phyloP scores from a whole-genome alignment of 768 basidiomycete genomes.

The Tricholoma hemisulphureum region DNA sequence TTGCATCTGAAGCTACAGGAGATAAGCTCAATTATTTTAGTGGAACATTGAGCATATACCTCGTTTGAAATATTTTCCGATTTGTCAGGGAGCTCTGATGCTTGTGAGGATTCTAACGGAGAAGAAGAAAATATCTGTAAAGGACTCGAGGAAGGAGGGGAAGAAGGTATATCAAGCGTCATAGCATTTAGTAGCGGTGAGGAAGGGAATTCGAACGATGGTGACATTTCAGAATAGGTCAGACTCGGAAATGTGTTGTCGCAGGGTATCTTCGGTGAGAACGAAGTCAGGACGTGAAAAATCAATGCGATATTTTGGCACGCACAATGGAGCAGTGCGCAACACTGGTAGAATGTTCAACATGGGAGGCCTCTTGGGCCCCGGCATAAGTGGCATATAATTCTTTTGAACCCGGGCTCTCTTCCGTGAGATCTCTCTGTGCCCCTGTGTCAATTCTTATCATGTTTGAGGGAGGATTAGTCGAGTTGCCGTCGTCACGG shows the following conservation, averaged over 20 bases:
- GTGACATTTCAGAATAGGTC: background rate
- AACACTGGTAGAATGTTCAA: background rate
- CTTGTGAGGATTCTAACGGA: slow-evolving; percentile 34
- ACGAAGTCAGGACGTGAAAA: background rate
- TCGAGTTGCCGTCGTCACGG: too few relatives aligned
- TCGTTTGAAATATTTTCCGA: background rate
- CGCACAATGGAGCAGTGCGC: background rate
- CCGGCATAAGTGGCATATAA: background rate
- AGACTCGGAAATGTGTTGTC: background rate
- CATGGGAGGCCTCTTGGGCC: background rate
- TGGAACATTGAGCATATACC: background rate
- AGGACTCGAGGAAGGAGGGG: slow-evolving; percentile 50
- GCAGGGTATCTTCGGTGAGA: background rate
- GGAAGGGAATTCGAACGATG: background rate
- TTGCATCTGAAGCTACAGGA: background rate
- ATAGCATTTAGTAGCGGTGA: background rate
- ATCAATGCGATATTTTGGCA: background rate
- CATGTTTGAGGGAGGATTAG: background rate
- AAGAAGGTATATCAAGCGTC: slow-evolving; percentile 13
- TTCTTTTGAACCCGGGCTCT: background rate
- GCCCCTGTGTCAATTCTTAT: too few relatives aligned
- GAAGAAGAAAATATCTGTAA: slow-evolving; percentile 42
- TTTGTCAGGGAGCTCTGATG: slow-evolving; percentile 5
- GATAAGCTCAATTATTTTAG: background rate
- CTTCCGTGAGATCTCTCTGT: background rate